Percentiles rank a stretch among this genome's conserved stretches.
These are phyloP conservation scores for Starmerella floris DNA, from an alignment of 805 yeast species.

Conservation along the genomic window DNA sequence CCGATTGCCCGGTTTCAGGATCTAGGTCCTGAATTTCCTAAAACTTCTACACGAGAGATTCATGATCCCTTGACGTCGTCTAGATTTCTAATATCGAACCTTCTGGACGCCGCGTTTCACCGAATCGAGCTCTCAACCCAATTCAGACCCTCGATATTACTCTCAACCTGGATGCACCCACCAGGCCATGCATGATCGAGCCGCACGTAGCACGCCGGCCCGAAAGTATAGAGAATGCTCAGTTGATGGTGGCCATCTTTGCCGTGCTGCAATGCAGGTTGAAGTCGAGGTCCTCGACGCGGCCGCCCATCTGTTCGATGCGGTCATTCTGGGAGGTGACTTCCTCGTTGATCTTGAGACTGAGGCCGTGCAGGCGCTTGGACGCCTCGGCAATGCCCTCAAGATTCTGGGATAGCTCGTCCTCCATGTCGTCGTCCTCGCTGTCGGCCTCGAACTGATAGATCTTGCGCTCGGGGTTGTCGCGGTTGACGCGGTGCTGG, in stretches of 20 bases:
- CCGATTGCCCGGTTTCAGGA: too few species aligned
- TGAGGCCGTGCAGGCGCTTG: conserved; percentile 56
- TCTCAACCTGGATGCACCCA: too few species aligned
- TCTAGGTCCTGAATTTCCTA: too few species aligned
- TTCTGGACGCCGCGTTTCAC: too few species aligned
- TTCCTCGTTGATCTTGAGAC: conserved; percentile 61
- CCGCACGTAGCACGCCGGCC: too few species aligned
- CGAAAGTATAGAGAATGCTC: conserved; percentile 1
- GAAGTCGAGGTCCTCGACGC: conserved; percentile 73
- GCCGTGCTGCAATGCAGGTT: conserved; percentile 67
- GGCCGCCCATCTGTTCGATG: conserved; percentile 62
- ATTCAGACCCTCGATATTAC: too few species aligned
- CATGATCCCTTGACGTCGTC: too few species aligned
- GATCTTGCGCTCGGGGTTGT: conserved; percentile 25
- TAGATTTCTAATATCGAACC: too few species aligned
- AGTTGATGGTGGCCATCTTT: conserved; percentile 37
- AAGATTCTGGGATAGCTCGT: conserved; percentile 70
- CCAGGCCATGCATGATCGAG: too few species aligned
- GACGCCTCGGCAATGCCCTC: conserved; percentile 63
- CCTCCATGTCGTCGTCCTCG: conserved; percentile 87
- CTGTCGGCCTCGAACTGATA: conserved; percentile 55
- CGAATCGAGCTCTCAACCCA: too few species aligned
- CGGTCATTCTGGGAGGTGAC: conserved; percentile 65
- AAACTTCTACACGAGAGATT: too few species aligned
- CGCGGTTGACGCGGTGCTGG: conserved; percentile 39